A percentile compares a stretch with the other conserved stretches of the same genome.
Evolutionary conservation across 106 monocot species (phyloP).

Genomic region (Agapanthus africanus): DNA sequence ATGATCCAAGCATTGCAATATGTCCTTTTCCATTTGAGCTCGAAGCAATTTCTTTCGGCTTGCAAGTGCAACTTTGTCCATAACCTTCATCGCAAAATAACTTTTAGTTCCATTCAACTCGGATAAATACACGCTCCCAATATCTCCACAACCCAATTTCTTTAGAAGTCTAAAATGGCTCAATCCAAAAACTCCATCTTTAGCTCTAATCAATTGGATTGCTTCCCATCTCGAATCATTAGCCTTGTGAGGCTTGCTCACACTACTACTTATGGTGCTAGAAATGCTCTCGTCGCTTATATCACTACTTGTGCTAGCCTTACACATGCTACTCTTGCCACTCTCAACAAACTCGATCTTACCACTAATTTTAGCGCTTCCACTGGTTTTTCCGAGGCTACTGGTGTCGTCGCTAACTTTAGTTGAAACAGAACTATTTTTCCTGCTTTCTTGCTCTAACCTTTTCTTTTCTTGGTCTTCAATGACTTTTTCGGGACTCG

Average conservation of each 20-base stretch:
- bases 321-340: conserved; percentile 16
- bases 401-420: conserved; percentile 23
- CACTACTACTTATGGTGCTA: conserved; percentile 19
- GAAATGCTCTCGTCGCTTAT: conserved; percentile 27
- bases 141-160: conserved; percentile 26
- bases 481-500: conserved; percentile 13
- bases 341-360: conserved; percentile 16
- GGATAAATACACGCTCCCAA: conserved; percentile 26
- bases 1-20: conserved; percentile 28
- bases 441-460: conserved; percentile 13
- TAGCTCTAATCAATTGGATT: conserved; percentile 14
- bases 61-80: conserved; percentile 26
- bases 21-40: conserved; percentile 29
- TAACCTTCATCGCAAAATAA: conserved; percentile 33
- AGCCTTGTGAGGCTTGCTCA: conserved; percentile 26
- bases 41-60: conserved; percentile 29
- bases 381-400: conserved; percentile 12
- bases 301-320: conserved; percentile 21
- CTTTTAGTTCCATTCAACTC: conserved; percentile 27
- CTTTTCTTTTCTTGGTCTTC: conserved; percentile 26
- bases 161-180: conserved; percentile 26
- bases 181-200: conserved; percentile 22
- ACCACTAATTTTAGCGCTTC: conserved; percentile 21
- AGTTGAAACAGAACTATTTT: conserved; percentile 19
- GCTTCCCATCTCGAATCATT: conserved; percentile 34